Evolutionary conservation across 106 monocot species (phyloP).

Genomic region (Posidonia australis): DNA sequence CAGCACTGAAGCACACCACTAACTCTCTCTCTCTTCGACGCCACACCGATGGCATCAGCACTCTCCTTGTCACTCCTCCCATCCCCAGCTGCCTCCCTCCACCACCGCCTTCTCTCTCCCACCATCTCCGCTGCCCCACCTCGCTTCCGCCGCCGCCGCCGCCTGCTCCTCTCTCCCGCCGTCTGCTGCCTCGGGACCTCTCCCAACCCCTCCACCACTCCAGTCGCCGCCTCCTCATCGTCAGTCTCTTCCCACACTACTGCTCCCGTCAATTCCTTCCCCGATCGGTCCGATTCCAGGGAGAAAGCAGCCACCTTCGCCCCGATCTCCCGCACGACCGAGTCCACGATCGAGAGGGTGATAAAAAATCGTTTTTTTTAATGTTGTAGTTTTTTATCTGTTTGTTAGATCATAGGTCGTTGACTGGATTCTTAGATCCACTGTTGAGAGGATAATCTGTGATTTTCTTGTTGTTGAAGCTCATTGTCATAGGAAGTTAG

Average conservation of each 20-base stretch:
- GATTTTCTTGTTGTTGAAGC: too few species aligned
- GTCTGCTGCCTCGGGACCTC: not conserved
- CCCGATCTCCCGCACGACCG: not conserved
- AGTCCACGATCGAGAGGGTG: conserved; percentile 7
- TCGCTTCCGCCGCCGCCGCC: not conserved
- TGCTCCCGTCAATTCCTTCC: not conserved
- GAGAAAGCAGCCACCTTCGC: not conserved
- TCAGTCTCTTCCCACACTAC: not conserved
- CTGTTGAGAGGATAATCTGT: too few species aligned
- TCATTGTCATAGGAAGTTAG: too few species aligned
- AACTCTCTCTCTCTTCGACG: too few species aligned
- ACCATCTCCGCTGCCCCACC: not conserved
- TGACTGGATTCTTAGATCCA: not conserved
- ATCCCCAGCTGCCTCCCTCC: too few species aligned
- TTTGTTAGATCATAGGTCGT: not conserved
- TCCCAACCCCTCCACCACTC: too few species aligned
- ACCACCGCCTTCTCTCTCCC: too few species aligned
- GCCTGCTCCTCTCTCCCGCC: not conserved
- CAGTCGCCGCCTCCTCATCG: not conserved
- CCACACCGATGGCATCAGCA: too few species aligned
- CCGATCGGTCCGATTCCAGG: not conserved
- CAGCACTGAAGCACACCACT: too few species aligned
- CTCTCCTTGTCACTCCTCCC: too few species aligned
- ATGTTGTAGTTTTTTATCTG: too few species aligned
- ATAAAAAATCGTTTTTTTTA: too few species aligned